These are phyloP conservation scores for Mucor sp. DNA, from an alignment of 371 early-diverging fungal genomes.

Conservation along the genomic window DNA sequence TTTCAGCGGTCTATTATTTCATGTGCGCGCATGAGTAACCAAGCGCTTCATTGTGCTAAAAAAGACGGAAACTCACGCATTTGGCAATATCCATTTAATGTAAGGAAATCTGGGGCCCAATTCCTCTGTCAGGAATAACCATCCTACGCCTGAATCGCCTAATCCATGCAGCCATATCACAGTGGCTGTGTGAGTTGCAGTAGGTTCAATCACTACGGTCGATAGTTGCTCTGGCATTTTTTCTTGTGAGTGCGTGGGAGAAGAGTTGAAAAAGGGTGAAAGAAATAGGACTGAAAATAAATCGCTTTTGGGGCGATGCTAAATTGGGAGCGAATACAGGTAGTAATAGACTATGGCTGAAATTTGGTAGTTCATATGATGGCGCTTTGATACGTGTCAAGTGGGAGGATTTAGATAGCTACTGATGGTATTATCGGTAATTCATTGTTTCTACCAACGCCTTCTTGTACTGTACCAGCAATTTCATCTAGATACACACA, in stretches of 20 bases:
- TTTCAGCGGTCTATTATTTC: slow-evolving; percentile 5
- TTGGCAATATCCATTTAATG: slow-evolving; percentile 18
- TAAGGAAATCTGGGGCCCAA: slow-evolving; percentile 7
- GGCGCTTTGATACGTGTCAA: too few species aligned
- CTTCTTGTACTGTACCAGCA: too few species aligned
- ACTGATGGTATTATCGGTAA: too few species aligned
- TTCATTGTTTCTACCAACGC: too few species aligned
- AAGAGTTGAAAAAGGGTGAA: background rate
- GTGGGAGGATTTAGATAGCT: too few species aligned
- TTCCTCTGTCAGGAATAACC: slow-evolving; percentile 29
- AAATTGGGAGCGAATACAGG: background rate
- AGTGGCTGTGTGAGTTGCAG: slow-evolving; percentile 53
- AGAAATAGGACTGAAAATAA: background rate
- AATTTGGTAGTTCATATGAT: background rate
- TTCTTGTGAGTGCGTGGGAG: background rate
- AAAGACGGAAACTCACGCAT: slow-evolving; percentile 6
- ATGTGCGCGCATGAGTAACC: background rate
- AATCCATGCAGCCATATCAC: slow-evolving; percentile 62
- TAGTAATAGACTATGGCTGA: background rate
- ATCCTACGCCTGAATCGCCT: slow-evolving; percentile 59
- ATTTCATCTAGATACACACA: too few species aligned
- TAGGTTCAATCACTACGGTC: slow-evolving; percentile 10
- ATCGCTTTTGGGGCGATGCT: background rate
- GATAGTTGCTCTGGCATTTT: background rate
- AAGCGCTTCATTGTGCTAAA: too few species aligned